A percentile compares a stretch with the other conserved stretches of the same genome.
Conservation (phyloP, 306 rosid species). For the Mimosa pudica region DNA sequence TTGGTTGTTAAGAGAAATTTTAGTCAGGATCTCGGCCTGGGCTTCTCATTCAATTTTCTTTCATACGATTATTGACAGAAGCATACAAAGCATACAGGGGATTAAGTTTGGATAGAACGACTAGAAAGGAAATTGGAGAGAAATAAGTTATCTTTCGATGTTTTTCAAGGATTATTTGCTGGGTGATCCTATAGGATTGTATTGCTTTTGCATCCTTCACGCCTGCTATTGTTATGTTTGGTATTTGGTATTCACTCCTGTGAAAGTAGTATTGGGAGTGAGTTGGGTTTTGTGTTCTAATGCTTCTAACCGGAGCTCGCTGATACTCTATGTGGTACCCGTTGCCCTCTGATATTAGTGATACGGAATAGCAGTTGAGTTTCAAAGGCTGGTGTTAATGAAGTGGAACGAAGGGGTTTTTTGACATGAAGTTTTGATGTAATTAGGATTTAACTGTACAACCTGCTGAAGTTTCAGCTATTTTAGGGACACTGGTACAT, state of each 20-base stretch:
- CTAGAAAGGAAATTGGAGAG: not conserved
- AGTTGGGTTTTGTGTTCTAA: too few relatives aligned
- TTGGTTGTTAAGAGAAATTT: constrained; percentile 29
- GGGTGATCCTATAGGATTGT: not conserved
- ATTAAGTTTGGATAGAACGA: not conserved
- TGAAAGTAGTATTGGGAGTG: too few relatives aligned
- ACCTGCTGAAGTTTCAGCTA: not conserved
- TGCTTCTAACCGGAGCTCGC: too few relatives aligned
- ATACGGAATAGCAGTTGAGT: not conserved
- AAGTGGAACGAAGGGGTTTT: not conserved
- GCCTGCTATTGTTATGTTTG: too few relatives aligned
- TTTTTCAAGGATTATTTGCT: not conserved
- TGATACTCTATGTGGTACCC: not conserved
- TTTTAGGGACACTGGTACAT: not conserved
- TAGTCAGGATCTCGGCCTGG: constrained; percentile 7
- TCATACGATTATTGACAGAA: not conserved
- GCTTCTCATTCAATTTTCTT: constrained; percentile 11
- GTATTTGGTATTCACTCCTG: too few relatives aligned
- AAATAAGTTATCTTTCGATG: not conserved
- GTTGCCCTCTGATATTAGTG: not conserved
- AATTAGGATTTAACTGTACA: not conserved
- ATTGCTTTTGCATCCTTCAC: too few relatives aligned
- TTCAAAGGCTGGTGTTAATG: not conserved
- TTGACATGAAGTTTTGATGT: not conserved
- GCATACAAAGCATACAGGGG: not conserved